These are phyloP conservation scores for Microsporum audouinii DNA, from an alignment of 2,329 filamentous ascomycete genomes.

Conservation along the genomic window DNA sequence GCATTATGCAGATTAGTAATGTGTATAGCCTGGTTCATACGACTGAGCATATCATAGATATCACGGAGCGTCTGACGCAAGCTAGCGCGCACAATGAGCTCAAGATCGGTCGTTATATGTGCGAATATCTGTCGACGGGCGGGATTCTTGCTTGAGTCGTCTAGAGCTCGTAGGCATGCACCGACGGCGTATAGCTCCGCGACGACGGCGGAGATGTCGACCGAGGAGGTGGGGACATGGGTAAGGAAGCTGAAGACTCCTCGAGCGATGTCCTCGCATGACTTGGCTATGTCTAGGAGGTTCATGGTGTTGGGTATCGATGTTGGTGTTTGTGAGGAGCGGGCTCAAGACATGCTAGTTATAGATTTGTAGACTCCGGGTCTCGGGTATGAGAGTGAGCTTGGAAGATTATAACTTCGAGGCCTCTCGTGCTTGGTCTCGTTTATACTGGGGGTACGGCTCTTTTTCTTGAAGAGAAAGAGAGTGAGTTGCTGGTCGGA, in stretches of 20 bases:
- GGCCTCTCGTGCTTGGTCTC: no score
- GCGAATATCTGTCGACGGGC: slow-evolving; percentile 29
- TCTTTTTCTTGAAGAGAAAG: no score
- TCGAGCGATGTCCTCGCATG: slow-evolving; percentile 43
- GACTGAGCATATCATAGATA: slow-evolving; percentile 37
- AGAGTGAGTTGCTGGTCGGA: no score
- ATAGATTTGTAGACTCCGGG: background rate
- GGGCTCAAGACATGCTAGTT: background rate
- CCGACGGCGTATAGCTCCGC: slow-evolving; percentile 46
- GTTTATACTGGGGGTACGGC: no score
- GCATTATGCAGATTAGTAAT: slow-evolving; percentile 11
- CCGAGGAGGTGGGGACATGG: slow-evolving; percentile 33
- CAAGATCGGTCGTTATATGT: slow-evolving; percentile 38
- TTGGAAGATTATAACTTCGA: background rate
- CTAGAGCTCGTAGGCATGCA: slow-evolving; percentile 38
- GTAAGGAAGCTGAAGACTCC: slow-evolving; percentile 43
- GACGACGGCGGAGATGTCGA: slow-evolving; percentile 44
- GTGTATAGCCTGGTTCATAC: slow-evolving; percentile 20
- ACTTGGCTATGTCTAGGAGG: slow-evolving; percentile 35
- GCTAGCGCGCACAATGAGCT: slow-evolving; percentile 36
- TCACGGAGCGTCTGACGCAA: slow-evolving; percentile 42
- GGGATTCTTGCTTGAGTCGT: slow-evolving; percentile 31
- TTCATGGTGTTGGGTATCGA: slow-evolving; percentile 22
- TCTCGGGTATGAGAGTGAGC: background rate
- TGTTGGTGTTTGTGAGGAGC: background rate